Percentiles rank a stretch among this genome's conserved stretches.
Evolutionary conservation across 495 filamentous ascomycete genomes (phyloP).

Genomic region (Aspergillus haitiensis): DNA sequence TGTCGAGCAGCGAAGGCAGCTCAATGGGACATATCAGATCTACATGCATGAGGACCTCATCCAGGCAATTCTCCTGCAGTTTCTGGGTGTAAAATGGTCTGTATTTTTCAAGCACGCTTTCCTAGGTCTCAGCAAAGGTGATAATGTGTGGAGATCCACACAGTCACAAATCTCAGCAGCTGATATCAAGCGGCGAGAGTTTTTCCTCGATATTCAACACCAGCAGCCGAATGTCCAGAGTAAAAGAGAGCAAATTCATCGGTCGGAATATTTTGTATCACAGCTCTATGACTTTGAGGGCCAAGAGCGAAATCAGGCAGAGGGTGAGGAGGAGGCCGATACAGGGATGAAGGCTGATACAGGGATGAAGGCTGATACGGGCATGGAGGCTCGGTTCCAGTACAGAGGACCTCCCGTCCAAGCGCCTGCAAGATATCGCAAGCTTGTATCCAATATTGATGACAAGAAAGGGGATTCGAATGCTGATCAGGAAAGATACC

Average conservation of each 20-base stretch:
- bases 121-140: not conserved
- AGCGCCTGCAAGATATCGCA: not conserved
- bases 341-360: not conserved
- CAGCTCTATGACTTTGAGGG: constrained; percentile 13
- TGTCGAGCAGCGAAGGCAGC: constrained; percentile 16
- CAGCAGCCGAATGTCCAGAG: constrained; percentile 3
- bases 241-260: constrained; percentile 8
- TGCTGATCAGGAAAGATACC: not conserved
- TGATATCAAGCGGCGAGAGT: constrained; percentile 19
- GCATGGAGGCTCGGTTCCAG: too few relatives aligned
- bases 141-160: constrained; percentile 13
- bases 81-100: constrained; percentile 17
- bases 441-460: not conserved
- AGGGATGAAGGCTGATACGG: not conserved
- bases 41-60: constrained; percentile 24
- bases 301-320: constrained; percentile 5
- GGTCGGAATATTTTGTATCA: constrained; percentile 18
- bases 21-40: constrained; percentile 19
- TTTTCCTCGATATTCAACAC: constrained; percentile 7
- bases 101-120: constrained; percentile 15
- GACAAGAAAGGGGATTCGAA: constrained; percentile 3
- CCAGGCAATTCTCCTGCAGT: constrained; percentile 21
- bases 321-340: constrained; percentile 18
- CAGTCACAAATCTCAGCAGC: constrained; percentile 10
- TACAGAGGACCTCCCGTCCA: too few relatives aligned